These are phyloP conservation scores for Ottelia alismoides DNA, from an alignment of 106 monocot genomes.

Conservation along the genomic window DNA sequence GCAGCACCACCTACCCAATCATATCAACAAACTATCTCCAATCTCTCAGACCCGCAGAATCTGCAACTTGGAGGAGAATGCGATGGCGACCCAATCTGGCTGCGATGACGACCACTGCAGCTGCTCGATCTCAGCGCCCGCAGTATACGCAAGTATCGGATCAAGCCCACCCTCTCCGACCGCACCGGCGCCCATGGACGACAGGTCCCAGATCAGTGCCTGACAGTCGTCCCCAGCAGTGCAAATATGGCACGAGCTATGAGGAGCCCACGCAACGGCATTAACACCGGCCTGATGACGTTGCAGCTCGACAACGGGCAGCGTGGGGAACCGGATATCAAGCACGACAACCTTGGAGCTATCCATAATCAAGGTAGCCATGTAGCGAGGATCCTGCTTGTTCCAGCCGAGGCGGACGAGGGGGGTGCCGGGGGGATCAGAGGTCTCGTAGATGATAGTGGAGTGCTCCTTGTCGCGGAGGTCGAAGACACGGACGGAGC, in stretches of 20 bases:
- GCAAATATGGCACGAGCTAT: slow-evolving; percentile 1
- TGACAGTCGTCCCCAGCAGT: background rate
- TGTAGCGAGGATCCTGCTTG: background rate
- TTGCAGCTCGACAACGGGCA: slow-evolving; percentile 1
- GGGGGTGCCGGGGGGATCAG: background rate
- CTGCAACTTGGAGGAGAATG: slow-evolving; percentile 12
- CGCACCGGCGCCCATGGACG: background rate
- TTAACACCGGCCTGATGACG: slow-evolving; percentile 1
- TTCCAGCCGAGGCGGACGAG: slow-evolving; percentile 1
- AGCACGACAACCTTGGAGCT: background rate
- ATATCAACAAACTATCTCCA: too few species aligned
- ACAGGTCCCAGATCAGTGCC: background rate
- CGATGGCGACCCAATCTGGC: slow-evolving; percentile 14
- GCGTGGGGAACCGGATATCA: background rate
- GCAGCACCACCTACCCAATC: too few species aligned
- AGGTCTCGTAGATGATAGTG: slow-evolving; percentile 1
- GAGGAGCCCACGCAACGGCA: background rate
- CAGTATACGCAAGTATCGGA: background rate
- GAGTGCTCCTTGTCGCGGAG: slow-evolving; percentile 2
- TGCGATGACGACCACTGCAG: slow-evolving; percentile 11
- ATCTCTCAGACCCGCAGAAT: slow-evolving; percentile 10
- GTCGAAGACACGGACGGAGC: slow-evolving; percentile 1
- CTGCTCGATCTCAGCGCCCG: slow-evolving; percentile 6
- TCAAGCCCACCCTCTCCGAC: background rate
- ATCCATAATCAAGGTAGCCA: background rate